Evolutionary conservation across 169 alveolate species (phyloP), one percentile per base, ranked within the genome.

Genomic region (Plasmodium chabaudi): DNA sequence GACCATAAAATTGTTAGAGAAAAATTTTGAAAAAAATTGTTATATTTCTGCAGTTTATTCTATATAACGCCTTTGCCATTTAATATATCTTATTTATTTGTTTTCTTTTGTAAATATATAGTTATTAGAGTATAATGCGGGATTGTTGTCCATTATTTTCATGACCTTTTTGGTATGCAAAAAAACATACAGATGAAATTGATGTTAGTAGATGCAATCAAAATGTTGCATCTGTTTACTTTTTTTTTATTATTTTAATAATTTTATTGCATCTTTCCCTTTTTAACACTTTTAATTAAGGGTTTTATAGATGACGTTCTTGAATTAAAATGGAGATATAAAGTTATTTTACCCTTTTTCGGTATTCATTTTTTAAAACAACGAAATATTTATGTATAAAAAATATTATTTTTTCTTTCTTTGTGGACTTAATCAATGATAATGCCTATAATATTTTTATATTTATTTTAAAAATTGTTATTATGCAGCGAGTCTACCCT

Each of bases 271-370:
- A 27, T 47, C 25, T 60, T 55, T 71, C 42, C 49, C 59, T 23
- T 27, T 72, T 56, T 72, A 19, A 21, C 49, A 51, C 25, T 70
- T 70, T 19, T 23, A n/a, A 72, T 72, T 25, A 72, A 79, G 89
- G 89, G 99, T 5, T 96, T 97, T 92, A 94, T 95, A 51, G 99
- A 97, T 88, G 99, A 97, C 88, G 97, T 96, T 25, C 88, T 96
- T 49, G 97, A 96, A 75, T 91, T 97, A 59, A 95, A 95, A 47
- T 97, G 99, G 98, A 94, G 98, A 91, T 96, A 97, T 89, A 97
- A 97, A 88, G 92, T 97, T 53, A 60, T 96, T 27, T 89, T 96
- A 25, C 99, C 99, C 7, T 93, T 93, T 61, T 90, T 96, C 39
- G 98, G 98, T 51, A 79, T 96, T 57, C 12, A 34, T 10, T n/a